phyloP scores from a whole-genome alignment of 2,329 filamentous ascomycete genomes.

The Claviceps cyperi region DNA sequence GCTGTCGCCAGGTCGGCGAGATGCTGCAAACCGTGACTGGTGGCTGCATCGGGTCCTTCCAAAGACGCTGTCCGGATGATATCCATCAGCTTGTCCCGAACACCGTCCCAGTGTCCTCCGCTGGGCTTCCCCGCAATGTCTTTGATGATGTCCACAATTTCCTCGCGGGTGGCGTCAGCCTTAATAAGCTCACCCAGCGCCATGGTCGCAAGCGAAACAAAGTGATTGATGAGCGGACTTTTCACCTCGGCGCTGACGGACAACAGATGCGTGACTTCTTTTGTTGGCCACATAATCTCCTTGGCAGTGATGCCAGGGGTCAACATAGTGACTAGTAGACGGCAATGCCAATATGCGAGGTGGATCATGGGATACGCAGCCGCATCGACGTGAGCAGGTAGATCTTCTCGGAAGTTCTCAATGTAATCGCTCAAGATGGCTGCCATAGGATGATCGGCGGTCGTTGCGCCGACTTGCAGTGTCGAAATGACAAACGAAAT shows the following conservation, averaged over 20 bases:
- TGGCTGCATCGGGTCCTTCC: conserved; percentile 20
- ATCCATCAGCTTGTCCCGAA: conserved; percentile 30
- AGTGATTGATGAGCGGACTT: conserved; percentile 54
- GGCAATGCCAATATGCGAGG: conserved; percentile 56
- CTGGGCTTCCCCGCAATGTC: conserved; percentile 41
- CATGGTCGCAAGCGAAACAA: conserved; percentile 43
- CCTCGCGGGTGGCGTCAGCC: conserved; percentile 39
- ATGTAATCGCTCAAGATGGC: conserved; percentile 22
- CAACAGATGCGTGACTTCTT: conserved; percentile 44
- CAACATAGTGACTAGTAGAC: conserved; percentile 48
- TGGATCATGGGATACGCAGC: conserved; percentile 41
- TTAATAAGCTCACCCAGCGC: conserved; percentile 46
- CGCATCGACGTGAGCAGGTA: conserved; percentile 42
- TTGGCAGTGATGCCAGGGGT: conserved; percentile 38
- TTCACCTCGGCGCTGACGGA: conserved; percentile 37
- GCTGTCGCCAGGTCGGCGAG: conserved; percentile 43
- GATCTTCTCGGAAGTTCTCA: conserved; percentile 50
- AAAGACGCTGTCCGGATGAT: conserved; percentile 19
- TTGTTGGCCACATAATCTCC: conserved; percentile 46
- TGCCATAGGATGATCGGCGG: conserved; percentile 20
- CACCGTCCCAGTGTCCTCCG: conserved; percentile 40
- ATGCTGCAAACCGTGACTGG: conserved; percentile 43
- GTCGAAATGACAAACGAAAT: conserved; percentile 24
- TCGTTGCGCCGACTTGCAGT: conserved; percentile 20
- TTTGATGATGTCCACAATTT: conserved; percentile 40